Conservation (phyloP, 768 basidiomycete genomes). For the Termitomyces sp. region DNA sequence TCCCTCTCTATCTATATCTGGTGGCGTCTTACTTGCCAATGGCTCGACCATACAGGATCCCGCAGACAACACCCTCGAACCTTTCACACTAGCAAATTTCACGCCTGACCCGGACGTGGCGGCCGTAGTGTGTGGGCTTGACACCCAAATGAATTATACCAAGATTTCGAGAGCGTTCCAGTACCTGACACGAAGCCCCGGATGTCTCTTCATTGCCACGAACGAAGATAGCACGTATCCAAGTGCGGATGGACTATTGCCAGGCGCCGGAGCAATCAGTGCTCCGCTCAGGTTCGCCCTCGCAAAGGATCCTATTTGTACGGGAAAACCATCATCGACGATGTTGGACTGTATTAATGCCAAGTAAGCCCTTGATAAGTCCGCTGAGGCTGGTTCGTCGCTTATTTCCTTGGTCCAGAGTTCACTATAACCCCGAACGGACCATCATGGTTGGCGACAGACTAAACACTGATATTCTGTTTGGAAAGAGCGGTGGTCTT, state of each 20-base stretch:
- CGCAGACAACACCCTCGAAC: slow-evolving; percentile 69
- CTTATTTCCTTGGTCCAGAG: slow-evolving; percentile 38
- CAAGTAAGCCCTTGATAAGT: slow-evolving; percentile 34
- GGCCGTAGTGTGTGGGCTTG: slow-evolving; percentile 95
- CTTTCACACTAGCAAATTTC: slow-evolving; percentile 68
- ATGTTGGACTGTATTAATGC: slow-evolving; percentile 93
- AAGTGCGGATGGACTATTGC: slow-evolving; percentile 62
- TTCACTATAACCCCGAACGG: slow-evolving; percentile 78
- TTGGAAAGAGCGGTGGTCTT: slow-evolving; percentile 84
- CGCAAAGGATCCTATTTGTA: slow-evolving; percentile 66
- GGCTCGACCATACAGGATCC: slow-evolving; percentile 59
- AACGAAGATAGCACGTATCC: slow-evolving; percentile 95
- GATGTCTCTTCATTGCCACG: slow-evolving; percentile 82
- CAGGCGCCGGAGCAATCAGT: slow-evolving; percentile 82
- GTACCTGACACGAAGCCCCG: slow-evolving; percentile 79
- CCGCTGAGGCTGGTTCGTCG: not conserved
- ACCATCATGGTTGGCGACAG: slow-evolving; percentile 98
- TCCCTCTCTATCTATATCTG: not conserved
- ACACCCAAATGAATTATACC: slow-evolving; percentile 85
- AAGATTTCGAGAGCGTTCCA: slow-evolving; percentile 92
- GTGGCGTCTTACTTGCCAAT: not conserved
- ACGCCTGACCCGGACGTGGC: slow-evolving; percentile 72
- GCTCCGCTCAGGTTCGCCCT: slow-evolving; percentile 77
- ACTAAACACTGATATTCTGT: slow-evolving; percentile 92
- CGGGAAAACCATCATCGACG: slow-evolving; percentile 87